Conservation (phyloP, 2,329 filamentous ascomycete species). For the Aspergillus viridinutans region DNA sequence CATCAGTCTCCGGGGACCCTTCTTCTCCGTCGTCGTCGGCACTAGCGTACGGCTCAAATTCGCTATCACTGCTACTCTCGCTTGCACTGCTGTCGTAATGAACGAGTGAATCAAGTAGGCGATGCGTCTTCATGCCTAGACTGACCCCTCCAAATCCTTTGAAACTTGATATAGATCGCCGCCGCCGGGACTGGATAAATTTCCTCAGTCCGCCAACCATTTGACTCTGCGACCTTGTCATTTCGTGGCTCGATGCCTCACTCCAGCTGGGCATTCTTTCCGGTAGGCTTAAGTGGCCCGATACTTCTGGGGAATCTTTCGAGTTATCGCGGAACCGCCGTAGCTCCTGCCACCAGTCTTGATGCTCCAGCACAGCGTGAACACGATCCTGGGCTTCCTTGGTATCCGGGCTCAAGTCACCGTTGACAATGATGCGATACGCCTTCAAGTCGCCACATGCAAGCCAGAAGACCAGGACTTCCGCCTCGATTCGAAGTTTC, state of each 20-base stretch:
- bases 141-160: slow-evolving; percentile 55
- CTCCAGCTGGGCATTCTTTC: slow-evolving; percentile 47
- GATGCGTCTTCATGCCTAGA: slow-evolving; percentile 72
- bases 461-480: slow-evolving; percentile 77
- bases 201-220: slow-evolving; percentile 58
- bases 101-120: slow-evolving; percentile 61
- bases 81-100: slow-evolving; percentile 45
- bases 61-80: slow-evolving; percentile 41
- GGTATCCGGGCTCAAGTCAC: slow-evolving; percentile 48
- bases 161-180: slow-evolving; percentile 46
- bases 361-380: slow-evolving; percentile 61
- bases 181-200: slow-evolving; percentile 57
- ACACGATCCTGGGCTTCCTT: slow-evolving; percentile 58
- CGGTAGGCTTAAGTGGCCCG: slow-evolving; percentile 29
- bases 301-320: slow-evolving; percentile 8
- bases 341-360: slow-evolving; percentile 81
- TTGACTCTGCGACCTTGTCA: slow-evolving; percentile 39
- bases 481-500: slow-evolving; percentile 75
- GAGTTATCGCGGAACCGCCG: slow-evolving; percentile 44
- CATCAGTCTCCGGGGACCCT: slow-evolving; percentile 9
- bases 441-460: slow-evolving; percentile 67
- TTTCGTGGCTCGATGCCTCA: slow-evolving; percentile 50
- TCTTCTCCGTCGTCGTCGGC: slow-evolving; percentile 34
- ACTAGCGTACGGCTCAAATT: slow-evolving; percentile 39
- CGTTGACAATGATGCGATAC: slow-evolving; percentile 77